Evolutionary conservation across 192 early-diverging fungal species (phyloP).

Genomic region (Podila minutissima): DNA sequence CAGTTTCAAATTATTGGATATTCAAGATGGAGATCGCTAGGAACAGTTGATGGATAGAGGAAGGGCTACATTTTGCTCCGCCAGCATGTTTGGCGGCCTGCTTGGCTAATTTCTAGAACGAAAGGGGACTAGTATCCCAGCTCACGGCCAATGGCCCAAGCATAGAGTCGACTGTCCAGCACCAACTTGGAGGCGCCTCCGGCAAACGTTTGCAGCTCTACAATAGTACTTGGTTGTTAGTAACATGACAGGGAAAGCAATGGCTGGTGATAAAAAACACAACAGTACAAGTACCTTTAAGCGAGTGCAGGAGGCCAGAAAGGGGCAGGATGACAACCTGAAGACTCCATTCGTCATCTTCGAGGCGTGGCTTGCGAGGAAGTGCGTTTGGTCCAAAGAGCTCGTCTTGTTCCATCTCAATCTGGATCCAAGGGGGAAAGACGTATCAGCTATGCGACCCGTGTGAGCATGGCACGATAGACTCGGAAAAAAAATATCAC

Average conservation of each 20-base stretch:
- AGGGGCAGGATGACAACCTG: constrained; percentile 53
- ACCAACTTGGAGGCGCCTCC: constrained; percentile 47
- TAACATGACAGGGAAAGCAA: not conserved
- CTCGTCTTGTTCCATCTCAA: constrained; percentile 27
- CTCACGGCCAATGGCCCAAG: constrained; percentile 51
- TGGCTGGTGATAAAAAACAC: not conserved
- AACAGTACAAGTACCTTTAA: constrained; percentile 50
- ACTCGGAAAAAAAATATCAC: not conserved
- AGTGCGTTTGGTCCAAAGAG: constrained; percentile 10
- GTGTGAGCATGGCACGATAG: not conserved
- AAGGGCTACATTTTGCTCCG: not conserved
- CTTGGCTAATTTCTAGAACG: not conserved
- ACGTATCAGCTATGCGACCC: not conserved
- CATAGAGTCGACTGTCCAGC: constrained; percentile 51
- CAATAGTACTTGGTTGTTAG: not conserved
- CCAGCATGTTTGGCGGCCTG: too few relatives aligned
- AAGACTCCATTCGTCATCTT: constrained; percentile 67
- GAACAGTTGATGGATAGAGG: too few relatives aligned
- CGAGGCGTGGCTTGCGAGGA: constrained; percentile 27
- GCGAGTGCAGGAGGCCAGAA: constrained; percentile 23
- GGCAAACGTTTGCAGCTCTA: constrained; percentile 32
- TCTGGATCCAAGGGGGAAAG: not conserved
- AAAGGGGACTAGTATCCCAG: not conserved
- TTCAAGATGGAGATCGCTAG: too few relatives aligned
- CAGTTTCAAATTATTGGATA: not conserved